Evolutionary conservation across 2,329 filamentous ascomycete genomes (phyloP).

Genomic region (Claviceps humidiphila): DNA sequence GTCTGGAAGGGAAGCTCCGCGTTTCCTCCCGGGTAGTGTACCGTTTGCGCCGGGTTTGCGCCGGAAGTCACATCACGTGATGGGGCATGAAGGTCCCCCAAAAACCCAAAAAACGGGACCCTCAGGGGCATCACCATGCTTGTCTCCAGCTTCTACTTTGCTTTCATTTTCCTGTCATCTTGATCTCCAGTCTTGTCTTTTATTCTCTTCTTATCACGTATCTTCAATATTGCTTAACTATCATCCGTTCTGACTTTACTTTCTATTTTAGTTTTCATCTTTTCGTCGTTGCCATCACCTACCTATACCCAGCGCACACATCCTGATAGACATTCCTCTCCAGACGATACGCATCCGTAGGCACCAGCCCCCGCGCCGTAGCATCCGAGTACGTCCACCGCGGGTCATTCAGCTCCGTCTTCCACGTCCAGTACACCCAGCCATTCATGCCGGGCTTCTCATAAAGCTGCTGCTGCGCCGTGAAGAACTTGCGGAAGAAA

Average conservation of each 20-base stretch:
- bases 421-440: conserved; percentile 50
- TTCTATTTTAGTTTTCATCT: too few relatives aligned
- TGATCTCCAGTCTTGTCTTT: too few relatives aligned
- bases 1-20: too few relatives aligned
- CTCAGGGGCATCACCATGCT: too few relatives aligned
- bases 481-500: conserved; percentile 45
- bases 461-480: conserved; percentile 40
- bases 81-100: too few relatives aligned
- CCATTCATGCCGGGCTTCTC: conserved; percentile 33
- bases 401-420: conserved; percentile 23
- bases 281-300: not conserved
- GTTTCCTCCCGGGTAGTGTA: not conserved
- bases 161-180: too few relatives aligned
- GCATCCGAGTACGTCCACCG: conserved; percentile 17
- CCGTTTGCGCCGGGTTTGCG: not conserved
- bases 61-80: not conserved
- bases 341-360: conserved; percentile 12
- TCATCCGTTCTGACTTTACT: too few relatives aligned
- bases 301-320: conserved; percentile 11
- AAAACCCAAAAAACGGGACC: too few relatives aligned
- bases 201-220: too few relatives aligned
- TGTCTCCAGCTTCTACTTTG: too few relatives aligned
- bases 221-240: too few relatives aligned
- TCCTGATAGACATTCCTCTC: conserved; percentile 15
- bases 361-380: conserved; percentile 10